Conservation (phyloP, 129 eudicot species). For the Lonicera japonica region DNA sequence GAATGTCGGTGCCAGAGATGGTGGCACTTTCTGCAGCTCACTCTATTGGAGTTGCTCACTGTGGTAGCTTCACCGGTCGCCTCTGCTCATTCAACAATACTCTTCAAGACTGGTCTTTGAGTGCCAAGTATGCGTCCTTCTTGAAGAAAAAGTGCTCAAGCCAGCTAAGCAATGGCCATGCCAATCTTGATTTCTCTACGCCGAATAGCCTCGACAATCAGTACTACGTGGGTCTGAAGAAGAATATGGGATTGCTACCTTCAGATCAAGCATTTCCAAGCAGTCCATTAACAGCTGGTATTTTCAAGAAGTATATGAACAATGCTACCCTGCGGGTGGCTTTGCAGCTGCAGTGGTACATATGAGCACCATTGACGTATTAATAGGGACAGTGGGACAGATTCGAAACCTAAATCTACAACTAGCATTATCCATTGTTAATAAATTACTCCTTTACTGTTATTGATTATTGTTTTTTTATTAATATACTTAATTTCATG, state of each 20-base stretch:
- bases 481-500: too few relatives aligned
- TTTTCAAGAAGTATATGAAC: slow-evolving; percentile 18
- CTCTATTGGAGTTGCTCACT: slow-evolving; percentile 39
- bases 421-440: too few relatives aligned
- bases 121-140: slow-evolving; percentile 17
- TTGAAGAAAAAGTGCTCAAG: slow-evolving; percentile 35
- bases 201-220: slow-evolving; percentile 35
- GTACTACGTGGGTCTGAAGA: slow-evolving; percentile 35
- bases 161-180: not conserved
- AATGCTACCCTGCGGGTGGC: slow-evolving; percentile 21
- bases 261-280: slow-evolving; percentile 34
- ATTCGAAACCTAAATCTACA: slow-evolving; percentile 16
- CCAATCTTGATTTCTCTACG: slow-evolving; percentile 26
- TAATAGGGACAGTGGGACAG: slow-evolving; percentile 37
- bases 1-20: slow-evolving; percentile 29
- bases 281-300: slow-evolving; percentile 16
- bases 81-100: slow-evolving; percentile 25
- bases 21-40: slow-evolving; percentile 54
- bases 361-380: slow-evolving; percentile 28
- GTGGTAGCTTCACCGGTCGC: slow-evolving; percentile 8
- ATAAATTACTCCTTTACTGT: too few relatives aligned
- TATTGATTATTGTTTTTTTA: too few relatives aligned
- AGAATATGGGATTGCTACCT: slow-evolving; percentile 26
- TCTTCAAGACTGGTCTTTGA: slow-evolving; percentile 28
- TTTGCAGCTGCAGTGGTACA: slow-evolving; percentile 50